Conservation (phyloP, 768 basidiomycete genomes). For the Punctularia strigosozonata region DNA sequence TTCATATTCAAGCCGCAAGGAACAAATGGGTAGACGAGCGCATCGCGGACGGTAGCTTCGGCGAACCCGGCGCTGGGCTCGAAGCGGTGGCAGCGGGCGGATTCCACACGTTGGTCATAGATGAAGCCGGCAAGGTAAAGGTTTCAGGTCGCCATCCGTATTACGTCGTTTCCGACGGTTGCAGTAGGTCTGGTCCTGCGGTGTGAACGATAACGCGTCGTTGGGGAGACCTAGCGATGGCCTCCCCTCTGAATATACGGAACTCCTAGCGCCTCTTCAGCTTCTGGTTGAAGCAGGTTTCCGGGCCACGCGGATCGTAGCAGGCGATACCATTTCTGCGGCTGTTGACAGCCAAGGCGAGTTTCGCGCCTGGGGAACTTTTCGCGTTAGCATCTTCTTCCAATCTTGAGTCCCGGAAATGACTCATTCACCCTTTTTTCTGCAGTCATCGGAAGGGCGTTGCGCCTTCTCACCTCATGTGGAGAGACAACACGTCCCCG, state of each 20-base stretch:
- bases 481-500: conserved; percentile 13
- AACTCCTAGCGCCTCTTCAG: conserved; percentile 12
- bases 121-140: conserved; percentile 27
- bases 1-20: conserved; percentile 6
- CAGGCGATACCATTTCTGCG: conserved; percentile 28
- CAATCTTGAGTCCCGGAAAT: background rate
- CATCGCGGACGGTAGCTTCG: conserved; percentile 23
- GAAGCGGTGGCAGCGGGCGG: conserved; percentile 30
- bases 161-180: background rate
- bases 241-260: conserved; percentile 6
- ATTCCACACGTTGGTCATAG: conserved; percentile 33
- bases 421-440: background rate
- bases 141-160: background rate
- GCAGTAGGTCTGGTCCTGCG: conserved; percentile 10
- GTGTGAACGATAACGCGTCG: conserved; percentile 22
- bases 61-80: conserved; percentile 20
- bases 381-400: conserved; percentile 20
- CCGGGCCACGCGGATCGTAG: conserved; percentile 27
- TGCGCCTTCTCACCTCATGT: conserved; percentile 18
- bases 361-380: conserved; percentile 32
- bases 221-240: conserved; percentile 19
- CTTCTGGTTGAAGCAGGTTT: conserved; percentile 24
- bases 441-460: conserved; percentile 14
- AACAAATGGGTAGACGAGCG: conserved; percentile 28
- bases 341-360: conserved; percentile 27